Evolutionary conservation across 768 basidiomycete genomes (phyloP), one percentile per base, ranked within the genome.

Genomic region (Boletus speciosus): DNA sequence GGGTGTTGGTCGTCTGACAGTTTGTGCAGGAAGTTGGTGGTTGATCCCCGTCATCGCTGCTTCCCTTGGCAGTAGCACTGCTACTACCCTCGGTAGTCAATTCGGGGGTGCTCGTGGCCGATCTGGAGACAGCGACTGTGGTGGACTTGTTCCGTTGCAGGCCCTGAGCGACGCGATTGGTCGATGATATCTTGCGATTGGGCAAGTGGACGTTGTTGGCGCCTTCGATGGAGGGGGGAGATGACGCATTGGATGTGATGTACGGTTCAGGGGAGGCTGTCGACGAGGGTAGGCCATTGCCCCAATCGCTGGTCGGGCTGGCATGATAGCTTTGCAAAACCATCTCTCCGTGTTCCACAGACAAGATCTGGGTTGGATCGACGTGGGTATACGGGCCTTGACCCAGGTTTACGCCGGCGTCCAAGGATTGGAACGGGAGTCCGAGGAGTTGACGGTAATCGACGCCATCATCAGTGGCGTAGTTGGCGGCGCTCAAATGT

Each of bases 1-100:
- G 93, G 37, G 95, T 98, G 66, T 93, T 97, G 12, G 91, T 95
- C 51, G 95, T 98, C 63, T 90, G 86, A 71, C 95, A 98, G 66
- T 98, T 98, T 6, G 90, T 93, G 70, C 95, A 98, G 29, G 90
- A 76, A 2, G 93, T 97, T 9, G 87, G 91, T 7, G 82, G 67
- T 53, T 80, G 78, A 43, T 90, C 89, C 48, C 78, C 82, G 51
- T 88, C 86, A 56, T 87, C 90, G 45, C 76, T 76, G 40, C 68
- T 74, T 25, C 74, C 75, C 59, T 76, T 78, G 52, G 61, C 64
- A 52, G 60, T 65, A 48, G 53, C 63, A 57, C 60, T 63, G 53
- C 64, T 67, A 49, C 67, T 64, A 38, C 68, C 65, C 46, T 65
- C 68, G 5, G 59, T 66, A 39, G 71, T 71, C 52, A 79, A 65